A percentile compares a stretch with the other conserved stretches of the same genome.
These are phyloP conservation scores for Magnusiomyces ingens DNA, from an alignment of 1,139 yeast genomes.

Conservation along the genomic window DNA sequence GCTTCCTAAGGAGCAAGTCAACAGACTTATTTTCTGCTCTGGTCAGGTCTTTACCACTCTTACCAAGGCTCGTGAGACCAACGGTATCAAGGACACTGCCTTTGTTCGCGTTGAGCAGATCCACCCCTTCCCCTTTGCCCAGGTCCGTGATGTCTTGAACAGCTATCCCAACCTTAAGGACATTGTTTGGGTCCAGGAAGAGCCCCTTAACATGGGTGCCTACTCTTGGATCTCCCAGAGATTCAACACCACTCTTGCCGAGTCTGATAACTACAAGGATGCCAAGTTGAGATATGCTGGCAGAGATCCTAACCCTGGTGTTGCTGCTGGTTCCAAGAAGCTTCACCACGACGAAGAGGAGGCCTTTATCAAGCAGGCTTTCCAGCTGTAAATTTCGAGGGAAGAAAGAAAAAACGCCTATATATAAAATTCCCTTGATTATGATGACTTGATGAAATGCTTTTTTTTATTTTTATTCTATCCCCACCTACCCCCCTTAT, in stretches of 20 bases:
- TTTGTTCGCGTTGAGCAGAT: conserved; percentile 86
- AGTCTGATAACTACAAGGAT: conserved; percentile 61
- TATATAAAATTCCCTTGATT: neutral
- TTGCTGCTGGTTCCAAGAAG: conserved; percentile 94
- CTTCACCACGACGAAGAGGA: conserved; percentile 87
- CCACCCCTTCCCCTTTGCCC: conserved; percentile 99
- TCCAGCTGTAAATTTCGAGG: conserved; percentile 29
- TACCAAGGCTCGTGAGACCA: conserved; percentile 75
- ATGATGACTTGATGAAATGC: neutral
- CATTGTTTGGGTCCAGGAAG: conserved; percentile 97
- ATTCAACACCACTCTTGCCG: conserved; percentile 62
- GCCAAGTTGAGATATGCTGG: conserved; percentile 77
- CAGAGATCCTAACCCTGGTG: conserved; percentile 96
- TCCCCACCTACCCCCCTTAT: no score
- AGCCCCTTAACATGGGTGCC: conserved; percentile 96
- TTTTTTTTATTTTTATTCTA: neutral
- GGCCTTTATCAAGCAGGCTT: conserved; percentile 74
- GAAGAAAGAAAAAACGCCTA: neutral
- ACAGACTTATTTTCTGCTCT: conserved; percentile 74
- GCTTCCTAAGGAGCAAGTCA: conserved; percentile 74
- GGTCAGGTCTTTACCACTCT: conserved; percentile 96
- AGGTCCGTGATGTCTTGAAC: conserved; percentile 76
- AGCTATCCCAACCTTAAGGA: conserved; percentile 79
- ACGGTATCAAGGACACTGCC: conserved; percentile 78
- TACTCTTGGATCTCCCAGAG: conserved; percentile 80